These are phyloP conservation scores for Suillus spraguei DNA, from an alignment of 768 basidiomycete genomes.

Conservation along the genomic window DNA sequence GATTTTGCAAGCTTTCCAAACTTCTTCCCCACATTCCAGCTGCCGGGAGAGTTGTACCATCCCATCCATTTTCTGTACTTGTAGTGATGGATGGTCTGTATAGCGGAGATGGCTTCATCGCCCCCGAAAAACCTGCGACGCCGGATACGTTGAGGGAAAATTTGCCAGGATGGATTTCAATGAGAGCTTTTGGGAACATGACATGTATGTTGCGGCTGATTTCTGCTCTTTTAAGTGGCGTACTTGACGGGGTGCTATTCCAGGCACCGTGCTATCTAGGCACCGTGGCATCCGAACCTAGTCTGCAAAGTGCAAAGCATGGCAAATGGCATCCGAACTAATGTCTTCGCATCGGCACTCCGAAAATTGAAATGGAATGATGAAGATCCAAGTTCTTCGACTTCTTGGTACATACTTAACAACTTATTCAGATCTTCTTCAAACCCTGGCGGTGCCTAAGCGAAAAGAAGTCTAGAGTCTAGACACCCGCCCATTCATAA, in stretches of 20 bases:
- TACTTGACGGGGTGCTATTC: neutral
- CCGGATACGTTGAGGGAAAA: slow-evolving; percentile 30
- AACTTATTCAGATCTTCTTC: too few relatives aligned
- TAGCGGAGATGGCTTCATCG: slow-evolving; percentile 33
- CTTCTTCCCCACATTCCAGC: slow-evolving; percentile 30
- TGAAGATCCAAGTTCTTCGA: too few relatives aligned
- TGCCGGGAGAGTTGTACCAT: slow-evolving; percentile 39
- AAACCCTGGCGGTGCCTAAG: too few relatives aligned
- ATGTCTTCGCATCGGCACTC: too few relatives aligned
- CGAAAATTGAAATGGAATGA: too few relatives aligned
- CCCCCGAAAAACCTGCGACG: slow-evolving; percentile 38
- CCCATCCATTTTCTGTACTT: slow-evolving; percentile 32
- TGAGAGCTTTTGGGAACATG: slow-evolving; percentile 7
- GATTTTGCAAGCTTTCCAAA: slow-evolving; percentile 31
- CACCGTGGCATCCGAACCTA: neutral
- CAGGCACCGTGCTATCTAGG: too few relatives aligned
- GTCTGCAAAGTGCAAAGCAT: too few relatives aligned
- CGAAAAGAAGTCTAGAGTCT: too few relatives aligned
- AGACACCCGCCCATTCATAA: too few relatives aligned
- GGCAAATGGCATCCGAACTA: too few relatives aligned
- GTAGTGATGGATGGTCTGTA: slow-evolving; percentile 30
- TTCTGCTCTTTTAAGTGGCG: neutral
- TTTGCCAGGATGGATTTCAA: slow-evolving; percentile 14
- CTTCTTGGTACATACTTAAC: too few relatives aligned
- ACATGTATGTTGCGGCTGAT: neutral